These are phyloP conservation scores for Coemansia sp. DNA, from an alignment of 192 early-diverging fungal species.

Conservation along the genomic window DNA sequence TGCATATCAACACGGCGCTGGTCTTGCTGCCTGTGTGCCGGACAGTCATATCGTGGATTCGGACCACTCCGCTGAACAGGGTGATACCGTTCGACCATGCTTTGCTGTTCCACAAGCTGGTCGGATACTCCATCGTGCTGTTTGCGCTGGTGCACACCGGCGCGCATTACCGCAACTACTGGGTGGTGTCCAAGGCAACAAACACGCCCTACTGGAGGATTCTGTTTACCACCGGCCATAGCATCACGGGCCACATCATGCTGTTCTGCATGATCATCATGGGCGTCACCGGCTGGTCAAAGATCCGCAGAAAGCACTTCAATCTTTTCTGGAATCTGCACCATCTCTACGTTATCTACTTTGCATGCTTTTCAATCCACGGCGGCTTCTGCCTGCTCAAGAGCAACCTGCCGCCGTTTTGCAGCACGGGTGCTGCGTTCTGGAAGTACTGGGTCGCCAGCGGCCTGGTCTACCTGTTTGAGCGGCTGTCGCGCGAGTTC, in stretches of 20 bases:
- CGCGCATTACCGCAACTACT: conserved; percentile 80
- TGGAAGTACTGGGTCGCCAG: conserved; percentile 80
- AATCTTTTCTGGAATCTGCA: conserved; percentile 87
- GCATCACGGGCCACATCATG: conserved; percentile 78
- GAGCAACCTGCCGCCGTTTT: conserved; percentile 59
- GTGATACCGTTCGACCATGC: conserved; percentile 83
- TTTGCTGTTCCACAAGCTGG: conserved; percentile 74
- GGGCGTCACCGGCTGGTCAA: conserved; percentile 66
- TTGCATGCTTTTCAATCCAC: conserved; percentile 74
- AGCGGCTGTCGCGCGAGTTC: conserved; percentile 70
- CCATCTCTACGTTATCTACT: conserved; percentile 82
- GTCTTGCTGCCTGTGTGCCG: conserved; percentile 80
- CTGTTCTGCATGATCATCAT: conserved; percentile 70
- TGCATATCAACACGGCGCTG: conserved; percentile 77
- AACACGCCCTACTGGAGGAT: conserved; percentile 48
- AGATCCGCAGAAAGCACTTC: conserved; percentile 50
- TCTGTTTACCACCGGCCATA: conserved; percentile 67
- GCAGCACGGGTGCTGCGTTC: conserved; percentile 68
- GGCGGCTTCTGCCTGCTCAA: conserved; percentile 85
- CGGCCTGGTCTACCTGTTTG: conserved; percentile 65
- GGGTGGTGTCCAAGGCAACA: conserved; percentile 29
- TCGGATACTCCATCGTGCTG: conserved; percentile 74
- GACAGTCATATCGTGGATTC: conserved; percentile 71
- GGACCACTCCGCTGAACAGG: conserved; percentile 70
- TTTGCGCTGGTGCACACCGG: conserved; percentile 70